Conservation (phyloP, 257 asterid species). For the Henckelia pumila region DNA sequence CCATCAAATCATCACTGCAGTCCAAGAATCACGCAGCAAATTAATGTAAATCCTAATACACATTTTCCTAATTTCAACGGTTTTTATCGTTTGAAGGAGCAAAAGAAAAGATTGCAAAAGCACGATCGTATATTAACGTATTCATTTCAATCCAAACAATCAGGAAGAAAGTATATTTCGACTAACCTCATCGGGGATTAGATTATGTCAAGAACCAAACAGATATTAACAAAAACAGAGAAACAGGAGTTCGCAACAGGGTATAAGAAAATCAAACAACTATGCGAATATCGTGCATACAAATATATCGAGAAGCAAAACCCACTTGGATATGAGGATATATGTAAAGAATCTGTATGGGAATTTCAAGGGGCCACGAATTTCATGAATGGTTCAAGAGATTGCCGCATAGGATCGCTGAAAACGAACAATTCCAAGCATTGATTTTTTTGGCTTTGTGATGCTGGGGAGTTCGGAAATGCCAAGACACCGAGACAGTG, state of each 20-base stretch:
- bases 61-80: neutral
- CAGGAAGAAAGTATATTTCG: neutral
- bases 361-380: constrained; percentile 47
- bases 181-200: constrained; percentile 37
- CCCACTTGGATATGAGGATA: constrained; percentile 31
- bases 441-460: constrained; percentile 42
- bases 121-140: constrained; percentile 18
- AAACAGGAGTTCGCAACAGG: constrained; percentile 5
- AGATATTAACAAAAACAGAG: neutral
- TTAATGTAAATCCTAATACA: neutral
- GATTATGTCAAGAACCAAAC: constrained; percentile 24
- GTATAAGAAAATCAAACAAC: constrained; percentile 21
- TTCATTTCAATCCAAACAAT: neutral
- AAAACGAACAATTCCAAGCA: constrained; percentile 11
- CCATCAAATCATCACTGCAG: constrained; percentile 4
- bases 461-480: constrained; percentile 8
- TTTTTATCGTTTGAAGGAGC: neutral
- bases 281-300: neutral
- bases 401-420: constrained; percentile 27
- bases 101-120: constrained; percentile 1
- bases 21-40: constrained; percentile 11
- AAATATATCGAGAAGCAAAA: constrained; percentile 1
- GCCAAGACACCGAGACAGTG: neutral
- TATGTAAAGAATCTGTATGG: constrained; percentile 32
- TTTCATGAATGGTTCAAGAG: constrained; percentile 47